Conservation (phyloP, 2,329 filamentous ascomycete species). For the Gremmenia infestans region DNA sequence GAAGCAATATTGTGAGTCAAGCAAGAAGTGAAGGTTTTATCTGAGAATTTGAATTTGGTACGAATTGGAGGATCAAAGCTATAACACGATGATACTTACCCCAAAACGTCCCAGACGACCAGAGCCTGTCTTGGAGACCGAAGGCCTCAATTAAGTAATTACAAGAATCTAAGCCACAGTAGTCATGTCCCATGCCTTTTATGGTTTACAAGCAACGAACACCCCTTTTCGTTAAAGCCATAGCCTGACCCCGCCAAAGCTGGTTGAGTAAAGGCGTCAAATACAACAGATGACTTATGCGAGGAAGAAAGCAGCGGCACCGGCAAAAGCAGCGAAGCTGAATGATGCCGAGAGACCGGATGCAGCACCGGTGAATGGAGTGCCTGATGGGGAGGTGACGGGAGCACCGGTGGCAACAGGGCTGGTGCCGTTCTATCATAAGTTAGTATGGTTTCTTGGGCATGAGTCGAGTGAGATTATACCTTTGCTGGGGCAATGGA, state of each 20-base stretch:
- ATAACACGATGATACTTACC: too few species aligned
- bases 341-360: conserved; percentile 29
- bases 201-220: conserved; percentile 1
- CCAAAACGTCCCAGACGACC: background rate
- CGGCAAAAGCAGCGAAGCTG: conserved; percentile 27
- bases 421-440: conserved; percentile 10
- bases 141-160: conserved; percentile 4
- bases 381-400: conserved; percentile 14
- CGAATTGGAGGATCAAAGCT: too few species aligned
- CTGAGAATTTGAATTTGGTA: conserved; percentile 1
- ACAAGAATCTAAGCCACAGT: conserved; percentile 10
- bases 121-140: background rate
- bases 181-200: background rate
- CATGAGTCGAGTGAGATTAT: conserved; percentile 2
- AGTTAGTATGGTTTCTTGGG: background rate
- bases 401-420: background rate
- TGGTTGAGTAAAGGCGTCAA: conserved; percentile 21
- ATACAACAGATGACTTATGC: conserved; percentile 26
- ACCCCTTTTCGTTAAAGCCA: conserved; percentile 28
- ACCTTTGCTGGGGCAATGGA: conserved; percentile 6
- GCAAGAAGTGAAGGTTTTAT: background rate
- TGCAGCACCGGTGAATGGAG: conserved; percentile 25
- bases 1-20: background rate
- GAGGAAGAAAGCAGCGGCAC: conserved; percentile 29
- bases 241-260: conserved; percentile 20